These are phyloP conservation scores for Camelina hispida DNA, from an alignment of 345 rosid species.

Conservation along the genomic window DNA sequence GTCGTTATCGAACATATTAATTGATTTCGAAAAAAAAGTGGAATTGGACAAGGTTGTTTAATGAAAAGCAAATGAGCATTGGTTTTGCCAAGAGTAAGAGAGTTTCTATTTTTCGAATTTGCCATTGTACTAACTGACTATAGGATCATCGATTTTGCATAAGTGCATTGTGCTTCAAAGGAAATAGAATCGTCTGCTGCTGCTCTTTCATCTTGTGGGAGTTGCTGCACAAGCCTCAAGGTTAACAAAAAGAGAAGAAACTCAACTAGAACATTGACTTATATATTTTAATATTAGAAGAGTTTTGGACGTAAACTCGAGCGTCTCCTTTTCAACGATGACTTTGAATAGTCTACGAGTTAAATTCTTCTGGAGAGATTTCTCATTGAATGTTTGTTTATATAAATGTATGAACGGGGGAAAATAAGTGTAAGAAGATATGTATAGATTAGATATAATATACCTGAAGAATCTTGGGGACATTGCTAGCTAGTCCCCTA, in stretches of 20 bases:
- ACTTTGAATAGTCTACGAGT: slow-evolving; percentile 10
- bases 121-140: slow-evolving; percentile 21
- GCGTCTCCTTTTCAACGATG: slow-evolving; percentile 9
- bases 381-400: not conserved
- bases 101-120: slow-evolving; percentile 15
- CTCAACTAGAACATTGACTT: slow-evolving; percentile 17
- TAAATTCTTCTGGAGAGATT: not conserved
- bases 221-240: slow-evolving; percentile 22
- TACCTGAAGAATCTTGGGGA: slow-evolving; percentile 59
- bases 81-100: slow-evolving; percentile 23
- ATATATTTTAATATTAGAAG: not conserved
- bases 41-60: not conserved
- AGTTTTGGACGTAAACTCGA: slow-evolving; percentile 32
- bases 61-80: slow-evolving; percentile 31
- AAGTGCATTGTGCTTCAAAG: slow-evolving; percentile 19
- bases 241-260: not conserved
- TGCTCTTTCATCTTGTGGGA: slow-evolving; percentile 12
- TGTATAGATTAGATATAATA: slow-evolving; percentile 12
- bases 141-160: slow-evolving; percentile 29
- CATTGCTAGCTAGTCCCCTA: slow-evolving; percentile 59
- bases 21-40: not conserved
- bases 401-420: not conserved
- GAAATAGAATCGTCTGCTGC: slow-evolving; percentile 28
- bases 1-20: not conserved
- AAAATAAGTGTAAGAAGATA: not conserved